These are phyloP conservation scores for Lichtheimia corymbifera DNA, from an alignment of 371 early-diverging fungal genomes.

Conservation along the genomic window DNA sequence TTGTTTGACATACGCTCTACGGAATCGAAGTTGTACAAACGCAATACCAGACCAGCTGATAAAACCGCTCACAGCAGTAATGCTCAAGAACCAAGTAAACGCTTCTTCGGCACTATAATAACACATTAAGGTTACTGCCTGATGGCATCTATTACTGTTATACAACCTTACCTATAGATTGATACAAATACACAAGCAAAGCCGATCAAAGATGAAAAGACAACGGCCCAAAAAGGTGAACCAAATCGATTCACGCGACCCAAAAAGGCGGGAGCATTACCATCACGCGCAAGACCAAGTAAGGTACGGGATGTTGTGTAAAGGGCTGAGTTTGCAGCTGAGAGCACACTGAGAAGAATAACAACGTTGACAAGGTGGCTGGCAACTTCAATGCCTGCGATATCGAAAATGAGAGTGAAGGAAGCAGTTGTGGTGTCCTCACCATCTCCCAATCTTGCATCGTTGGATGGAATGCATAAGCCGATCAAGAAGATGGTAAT, in stretches of 20 bases:
- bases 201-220: slow-evolving; percentile 52
- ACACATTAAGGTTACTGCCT: not conserved
- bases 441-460: slow-evolving; percentile 38
- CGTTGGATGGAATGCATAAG: slow-evolving; percentile 57
- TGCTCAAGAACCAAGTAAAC: slow-evolving; percentile 67
- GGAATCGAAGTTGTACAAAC: slow-evolving; percentile 75
- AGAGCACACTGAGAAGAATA: slow-evolving; percentile 61
- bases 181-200: slow-evolving; percentile 54
- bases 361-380: slow-evolving; percentile 73
- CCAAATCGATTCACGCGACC: slow-evolving; percentile 47
- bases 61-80: slow-evolving; percentile 72
- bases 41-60: slow-evolving; percentile 76
- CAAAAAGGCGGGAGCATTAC: slow-evolving; percentile 58
- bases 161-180: slow-evolving; percentile 24
- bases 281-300: slow-evolving; percentile 59
- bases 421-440: slow-evolving; percentile 51
- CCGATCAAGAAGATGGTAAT: slow-evolving; percentile 68
- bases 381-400: slow-evolving; percentile 64
- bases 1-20: slow-evolving; percentile 69
- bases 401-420: slow-evolving; percentile 66
- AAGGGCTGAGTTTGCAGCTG: slow-evolving; percentile 69
- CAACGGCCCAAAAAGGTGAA: slow-evolving; percentile 53
- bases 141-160: too few relatives aligned
- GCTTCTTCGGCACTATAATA: slow-evolving; percentile 36
- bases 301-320: slow-evolving; percentile 66